Base-by-base conservation (phyloP, 345 rosid species). In the Arabidopsis arenosa region DNA sequence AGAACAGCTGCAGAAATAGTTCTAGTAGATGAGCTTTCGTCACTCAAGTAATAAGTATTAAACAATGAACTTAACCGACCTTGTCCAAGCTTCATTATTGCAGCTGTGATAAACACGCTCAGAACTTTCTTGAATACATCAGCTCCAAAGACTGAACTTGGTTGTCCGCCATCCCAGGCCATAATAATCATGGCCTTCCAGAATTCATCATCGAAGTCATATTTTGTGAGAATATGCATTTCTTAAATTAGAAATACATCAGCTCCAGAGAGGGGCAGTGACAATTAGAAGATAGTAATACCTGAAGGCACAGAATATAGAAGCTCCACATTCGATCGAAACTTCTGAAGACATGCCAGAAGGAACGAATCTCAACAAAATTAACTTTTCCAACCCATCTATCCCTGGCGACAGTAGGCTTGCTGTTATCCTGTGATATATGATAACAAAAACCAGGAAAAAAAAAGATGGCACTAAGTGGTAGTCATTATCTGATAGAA, bases 301-400 rank as follows among this genome's bases (percentile, higher is more conserved):
- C 99, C 97, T 96, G 99, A 68, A 96, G 80, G 83, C 84, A 86
- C 54, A 96, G 79, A 82, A 96, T 93, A 64, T 88, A 89, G 82
- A 96, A 96, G 75, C 93, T 87, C 99, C 99, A 96, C 99, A 96
- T 93, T 54, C 97, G 93, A 85, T 96, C 99, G 61, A 91, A 96
- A 87, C 98, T 96, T 81, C 99, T 90, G 79, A 96, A 96, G 66
- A 93, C 73, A 85, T 96, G 99, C 96, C 94, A 93, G 84, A 93
- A 96, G 32, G 98, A 82, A 39, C 99, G 95, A 71, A 96, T 93
- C 83, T 96, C 99, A 74, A 96, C 99, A 77, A 96, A 93, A 81
- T 96, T 93, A 73, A 87, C 98, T 82, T 96, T 96, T 53, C 98
- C 99, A 72, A 85, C 87, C 99, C 99, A 93, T 62, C 86, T 83